Percentiles rank a stretch among this genome's conserved stretches.
phyloP scores from a whole-genome alignment of 768 basidiomycete species.

The Tulasnella sp. region DNA sequence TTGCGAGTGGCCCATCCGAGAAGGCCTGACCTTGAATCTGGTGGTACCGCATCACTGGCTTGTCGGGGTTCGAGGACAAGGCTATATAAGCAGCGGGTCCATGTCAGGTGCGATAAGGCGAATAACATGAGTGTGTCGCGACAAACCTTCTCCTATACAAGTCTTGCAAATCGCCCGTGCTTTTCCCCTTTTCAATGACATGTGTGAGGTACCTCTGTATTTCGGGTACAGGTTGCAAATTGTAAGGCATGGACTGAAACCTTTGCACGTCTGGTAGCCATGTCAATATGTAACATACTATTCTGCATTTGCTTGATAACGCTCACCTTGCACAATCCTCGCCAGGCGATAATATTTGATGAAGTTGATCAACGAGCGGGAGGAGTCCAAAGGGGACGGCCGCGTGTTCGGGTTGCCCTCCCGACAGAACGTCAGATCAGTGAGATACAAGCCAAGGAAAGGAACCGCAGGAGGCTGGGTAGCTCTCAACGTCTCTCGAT shows the following conservation, averaged over 20 bases:
- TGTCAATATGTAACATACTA: not conserved
- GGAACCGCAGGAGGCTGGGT: conserved; percentile 90
- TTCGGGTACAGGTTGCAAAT: conserved; percentile 80
- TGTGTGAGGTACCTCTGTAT: conserved; percentile 69
- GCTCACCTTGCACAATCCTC: conserved; percentile 66
- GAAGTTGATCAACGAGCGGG: conserved; percentile 83
- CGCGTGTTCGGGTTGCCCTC: conserved; percentile 88
- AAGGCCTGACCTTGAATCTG: conserved; percentile 35
- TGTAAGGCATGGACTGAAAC: conserved; percentile 70
- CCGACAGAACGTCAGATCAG: conserved; percentile 89
- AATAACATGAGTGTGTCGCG: not conserved
- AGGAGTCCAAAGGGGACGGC: conserved; percentile 61
- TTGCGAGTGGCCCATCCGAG: conserved; percentile 17
- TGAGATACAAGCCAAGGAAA: conserved; percentile 86
- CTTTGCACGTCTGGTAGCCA: conserved; percentile 67
- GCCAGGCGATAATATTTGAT: conserved; percentile 92
- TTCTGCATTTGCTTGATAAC: not conserved
- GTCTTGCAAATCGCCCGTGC: conserved; percentile 75
- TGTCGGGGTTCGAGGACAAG: conserved; percentile 77
- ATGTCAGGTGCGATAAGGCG: no score
- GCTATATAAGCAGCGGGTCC: conserved; percentile 31
- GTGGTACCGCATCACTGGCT: conserved; percentile 69
- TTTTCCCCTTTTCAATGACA: conserved; percentile 60
- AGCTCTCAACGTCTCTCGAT: conserved; percentile 75
- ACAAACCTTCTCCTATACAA: conserved; percentile 73